Conservation (phyloP, 2,329 filamentous ascomycete species). For the Diaporthe batatas region DNA sequence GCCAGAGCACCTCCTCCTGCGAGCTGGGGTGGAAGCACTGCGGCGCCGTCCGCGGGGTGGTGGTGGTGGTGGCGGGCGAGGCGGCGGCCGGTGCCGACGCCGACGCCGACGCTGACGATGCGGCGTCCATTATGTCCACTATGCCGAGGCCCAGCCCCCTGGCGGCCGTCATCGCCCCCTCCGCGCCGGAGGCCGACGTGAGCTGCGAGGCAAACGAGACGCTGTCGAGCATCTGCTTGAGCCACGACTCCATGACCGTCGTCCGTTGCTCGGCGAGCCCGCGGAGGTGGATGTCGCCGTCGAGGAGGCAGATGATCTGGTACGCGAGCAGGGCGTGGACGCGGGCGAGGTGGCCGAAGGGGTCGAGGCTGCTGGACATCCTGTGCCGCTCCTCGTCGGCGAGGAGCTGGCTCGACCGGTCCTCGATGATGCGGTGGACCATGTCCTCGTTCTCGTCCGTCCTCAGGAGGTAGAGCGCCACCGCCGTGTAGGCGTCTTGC, state of each 20-base stretch:
- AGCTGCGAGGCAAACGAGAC: constrained; percentile 35
- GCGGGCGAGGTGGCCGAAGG: constrained; percentile 29
- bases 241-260: constrained; percentile 5
- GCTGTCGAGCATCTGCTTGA: constrained; percentile 43
- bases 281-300: constrained; percentile 37
- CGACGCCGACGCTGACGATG: neutral
- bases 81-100: neutral
- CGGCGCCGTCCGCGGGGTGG: neutral
- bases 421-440: constrained; percentile 41
- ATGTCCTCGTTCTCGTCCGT: constrained; percentile 35
- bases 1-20: constrained; percentile 37
- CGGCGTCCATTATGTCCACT: constrained; percentile 5
- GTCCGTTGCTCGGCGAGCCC: constrained; percentile 27
- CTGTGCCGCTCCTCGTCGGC: constrained; percentile 17
- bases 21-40: neutral
- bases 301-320: constrained; percentile 37
- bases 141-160: constrained; percentile 19
- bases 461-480: constrained; percentile 16
- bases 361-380: constrained; percentile 31
- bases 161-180: neutral
- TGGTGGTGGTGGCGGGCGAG: neutral
- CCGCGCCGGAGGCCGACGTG: neutral
- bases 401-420: constrained; percentile 34
- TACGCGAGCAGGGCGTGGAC: constrained; percentile 33
- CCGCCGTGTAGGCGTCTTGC: constrained; percentile 20